Base-by-base conservation (phyloP, 345 rosid species). In the Murraya paniculata region DNA sequence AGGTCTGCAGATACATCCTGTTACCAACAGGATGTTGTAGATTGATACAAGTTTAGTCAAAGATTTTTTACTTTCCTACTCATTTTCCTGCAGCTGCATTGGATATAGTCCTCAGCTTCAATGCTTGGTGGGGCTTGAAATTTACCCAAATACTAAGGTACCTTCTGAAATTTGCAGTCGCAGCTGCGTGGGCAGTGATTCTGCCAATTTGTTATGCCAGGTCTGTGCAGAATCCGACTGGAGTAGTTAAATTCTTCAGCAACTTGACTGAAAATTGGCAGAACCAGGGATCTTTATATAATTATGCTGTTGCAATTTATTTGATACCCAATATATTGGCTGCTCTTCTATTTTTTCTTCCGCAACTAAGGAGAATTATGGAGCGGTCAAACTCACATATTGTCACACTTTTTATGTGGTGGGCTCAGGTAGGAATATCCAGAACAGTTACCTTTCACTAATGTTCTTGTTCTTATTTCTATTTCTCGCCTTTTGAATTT, bases 111-210 rank as follows among this genome's bases (percentile, higher is more conserved):
- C 94, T 96, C 65, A 94, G 92, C 82, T 74, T 92, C 82, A 85
- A 81, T 78, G 99, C 98, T 48, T 96, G 99, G 98, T 88, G 82
- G 72, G 88, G 90, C 88, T 87, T 96, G 78, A 92, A 92, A 75
- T 79, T 74, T 72, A 85, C 92, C 21, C 99, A 96, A 78, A 91
- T 92, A 80, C 35, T 94, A 56, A 93, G 98, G 4, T 94, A 91
- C 82, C 77, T 94, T 84, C 79, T 91, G 79, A 96, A 96, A 78
- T 90, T 92, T 80, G 84, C 80, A 4, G 86, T 91, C 76, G 97
- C 99, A 30, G 95, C 93, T 80, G 79, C 79, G 72, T 96, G 99
- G 98, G 93, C 94, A 9, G 87, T 96, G 48, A 81, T 90, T 81
- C 82, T 96, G 83, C 97, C 98, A 57, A 82, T 94, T 71, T 88